Percentiles rank a stretch among this genome's conserved stretches.
Evolutionary conservation across 495 filamentous ascomycete genomes (phyloP).

Genomic region (Aspergillus wentii): DNA sequence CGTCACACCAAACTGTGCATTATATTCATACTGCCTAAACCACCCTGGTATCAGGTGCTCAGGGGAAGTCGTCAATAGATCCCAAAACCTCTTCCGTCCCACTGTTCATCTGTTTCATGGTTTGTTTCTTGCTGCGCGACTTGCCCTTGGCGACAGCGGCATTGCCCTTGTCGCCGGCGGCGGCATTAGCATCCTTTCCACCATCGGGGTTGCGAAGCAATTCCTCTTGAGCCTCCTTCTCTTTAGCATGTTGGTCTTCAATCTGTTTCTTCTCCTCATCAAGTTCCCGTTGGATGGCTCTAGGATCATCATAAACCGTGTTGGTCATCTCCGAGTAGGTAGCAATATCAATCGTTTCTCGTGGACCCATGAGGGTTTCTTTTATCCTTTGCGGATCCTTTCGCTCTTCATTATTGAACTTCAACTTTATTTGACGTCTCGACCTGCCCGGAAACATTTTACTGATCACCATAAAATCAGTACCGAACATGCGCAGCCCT

Average conservation of each 20-base stretch:
- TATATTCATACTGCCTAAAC: slow-evolving; percentile 1
- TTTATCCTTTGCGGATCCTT: slow-evolving; percentile 65
- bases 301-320: slow-evolving; percentile 47
- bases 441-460: slow-evolving; percentile 73
- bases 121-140: slow-evolving; percentile 31
- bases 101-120: slow-evolving; percentile 24
- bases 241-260: slow-evolving; percentile 62
- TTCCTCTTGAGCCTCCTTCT: slow-evolving; percentile 48
- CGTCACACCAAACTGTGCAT: background rate
- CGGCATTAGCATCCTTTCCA: slow-evolving; percentile 24
- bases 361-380: slow-evolving; percentile 57
- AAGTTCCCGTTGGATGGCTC: slow-evolving; percentile 56
- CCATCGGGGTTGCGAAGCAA: slow-evolving; percentile 41
- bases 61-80: slow-evolving; percentile 36
- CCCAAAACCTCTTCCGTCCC: slow-evolving; percentile 40
- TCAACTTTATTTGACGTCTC: slow-evolving; percentile 78
- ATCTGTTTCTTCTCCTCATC: slow-evolving; percentile 64
- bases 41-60: too few relatives aligned
- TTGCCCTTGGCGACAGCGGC: slow-evolving; percentile 27
- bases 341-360: slow-evolving; percentile 56
- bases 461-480: slow-evolving; percentile 85
- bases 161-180: slow-evolving; percentile 33
- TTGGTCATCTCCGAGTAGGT: slow-evolving; percentile 62
- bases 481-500: slow-evolving; percentile 81
- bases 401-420: slow-evolving; percentile 91